phyloP scores from a whole-genome alignment of 169 alveolate genomes.

The Neospora caninum region DNA sequence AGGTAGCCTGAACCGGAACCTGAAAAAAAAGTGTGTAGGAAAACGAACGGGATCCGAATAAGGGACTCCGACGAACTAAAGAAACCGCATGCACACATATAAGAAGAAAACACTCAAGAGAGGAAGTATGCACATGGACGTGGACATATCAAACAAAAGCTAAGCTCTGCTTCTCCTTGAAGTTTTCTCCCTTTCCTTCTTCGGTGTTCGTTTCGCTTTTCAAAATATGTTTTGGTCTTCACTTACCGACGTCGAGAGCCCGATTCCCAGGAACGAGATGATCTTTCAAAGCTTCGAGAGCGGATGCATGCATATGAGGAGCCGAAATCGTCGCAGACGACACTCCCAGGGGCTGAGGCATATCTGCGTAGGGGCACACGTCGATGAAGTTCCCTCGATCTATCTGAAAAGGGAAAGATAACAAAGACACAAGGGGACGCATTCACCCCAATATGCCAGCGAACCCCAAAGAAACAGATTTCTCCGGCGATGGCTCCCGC shows the following conservation, averaged over 20 bases:
- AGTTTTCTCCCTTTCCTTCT: no score
- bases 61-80: no score
- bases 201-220: no score
- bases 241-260: conserved; percentile 79
- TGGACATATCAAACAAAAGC: no score
- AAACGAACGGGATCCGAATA: background rate
- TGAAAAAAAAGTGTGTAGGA: background rate
- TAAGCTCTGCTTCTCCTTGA: no score
- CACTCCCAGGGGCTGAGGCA: conserved; percentile 65
- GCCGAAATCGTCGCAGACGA: conserved; percentile 85
- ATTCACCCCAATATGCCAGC: no score
- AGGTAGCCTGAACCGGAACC: conserved; percentile 89
- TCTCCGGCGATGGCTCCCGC: no score
- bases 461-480: no score
- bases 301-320: conserved; percentile 90
- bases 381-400: conserved; percentile 54
- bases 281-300: conserved; percentile 73
- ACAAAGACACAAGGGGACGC: background rate
- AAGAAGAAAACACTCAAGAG: no score
- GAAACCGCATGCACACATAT: background rate
- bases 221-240: no score
- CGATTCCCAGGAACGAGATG: conserved; percentile 70
- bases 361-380: conserved; percentile 52
- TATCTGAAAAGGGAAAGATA: conserved; percentile 40
- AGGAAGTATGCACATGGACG: no score